Percentiles rank a stretch among this genome's conserved stretches.
phyloP scores from a whole-genome alignment of 1,284 basidiomycete genomes.

The Leccinum pallidistipes region DNA sequence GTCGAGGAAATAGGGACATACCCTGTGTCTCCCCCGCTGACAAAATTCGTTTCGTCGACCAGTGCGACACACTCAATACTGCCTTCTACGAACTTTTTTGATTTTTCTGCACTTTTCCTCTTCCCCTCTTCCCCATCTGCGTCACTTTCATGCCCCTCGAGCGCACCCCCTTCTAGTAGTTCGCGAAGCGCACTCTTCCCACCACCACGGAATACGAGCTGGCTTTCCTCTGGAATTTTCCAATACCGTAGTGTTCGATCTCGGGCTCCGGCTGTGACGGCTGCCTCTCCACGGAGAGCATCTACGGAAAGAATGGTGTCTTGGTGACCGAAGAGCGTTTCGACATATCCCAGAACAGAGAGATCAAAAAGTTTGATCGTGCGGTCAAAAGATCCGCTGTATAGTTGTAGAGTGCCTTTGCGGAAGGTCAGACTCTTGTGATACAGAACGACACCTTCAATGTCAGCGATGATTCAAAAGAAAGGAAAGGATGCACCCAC shows the following conservation, averaged over 20 bases:
- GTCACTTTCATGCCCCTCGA: constrained; percentile 47
- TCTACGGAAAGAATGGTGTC: constrained; percentile 82
- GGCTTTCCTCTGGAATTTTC: constrained; percentile 96
- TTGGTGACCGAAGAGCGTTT: constrained; percentile 98
- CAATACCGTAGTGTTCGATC: constrained; percentile 94
- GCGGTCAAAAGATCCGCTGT: constrained; percentile 88
- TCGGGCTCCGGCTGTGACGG: constrained; percentile 84
- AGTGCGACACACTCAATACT: constrained; percentile 91
- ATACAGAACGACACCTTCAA: background rate
- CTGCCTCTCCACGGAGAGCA: constrained; percentile 80
- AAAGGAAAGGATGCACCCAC: constrained; percentile 47
- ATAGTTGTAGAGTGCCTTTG: constrained; percentile 82
- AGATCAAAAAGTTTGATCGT: constrained; percentile 82
- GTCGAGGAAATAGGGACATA: constrained; percentile 41
- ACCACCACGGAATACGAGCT: constrained; percentile 94
- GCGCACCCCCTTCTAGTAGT: constrained; percentile 76
- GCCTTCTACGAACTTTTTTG: constrained; percentile 78
- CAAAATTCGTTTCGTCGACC: constrained; percentile 91
- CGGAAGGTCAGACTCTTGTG: constrained; percentile 76
- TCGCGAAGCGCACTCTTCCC: constrained; percentile 78
- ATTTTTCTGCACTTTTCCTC: constrained; percentile 40
- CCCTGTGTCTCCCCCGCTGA: constrained; percentile 97
- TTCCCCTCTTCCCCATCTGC: constrained; percentile 42
- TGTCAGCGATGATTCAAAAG: constrained; percentile 1
- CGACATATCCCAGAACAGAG: constrained; percentile 85